These are phyloP conservation scores for Cubamyces lactineus DNA, from an alignment of 768 basidiomycete species.

Conservation along the genomic window DNA sequence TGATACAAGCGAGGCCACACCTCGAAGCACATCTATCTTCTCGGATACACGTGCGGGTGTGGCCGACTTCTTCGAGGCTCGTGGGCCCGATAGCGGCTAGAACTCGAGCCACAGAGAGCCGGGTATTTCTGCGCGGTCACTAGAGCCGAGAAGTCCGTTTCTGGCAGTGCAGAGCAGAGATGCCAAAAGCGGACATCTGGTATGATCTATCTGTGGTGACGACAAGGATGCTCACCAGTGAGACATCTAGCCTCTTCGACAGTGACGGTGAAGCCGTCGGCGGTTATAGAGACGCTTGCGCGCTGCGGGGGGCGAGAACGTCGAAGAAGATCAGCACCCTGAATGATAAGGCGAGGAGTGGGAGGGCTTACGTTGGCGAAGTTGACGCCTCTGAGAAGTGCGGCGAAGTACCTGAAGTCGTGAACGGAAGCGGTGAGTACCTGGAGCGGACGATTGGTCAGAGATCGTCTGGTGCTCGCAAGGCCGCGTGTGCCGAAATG, in stretches of 20 bases:
- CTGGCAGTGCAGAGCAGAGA: background rate
- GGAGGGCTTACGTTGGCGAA: slow-evolving; percentile 68
- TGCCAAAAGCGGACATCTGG: slow-evolving; percentile 10
- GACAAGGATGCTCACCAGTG: slow-evolving; percentile 54
- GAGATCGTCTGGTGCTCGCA: slow-evolving; percentile 15
- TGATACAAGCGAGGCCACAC: background rate
- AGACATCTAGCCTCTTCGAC: slow-evolving; percentile 87
- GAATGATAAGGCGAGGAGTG: slow-evolving; percentile 4
- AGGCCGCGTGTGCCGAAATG: slow-evolving; percentile 19
- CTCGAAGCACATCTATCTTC: slow-evolving; percentile 1
- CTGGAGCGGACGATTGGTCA: slow-evolving; percentile 32
- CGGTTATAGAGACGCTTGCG: slow-evolving; percentile 73
- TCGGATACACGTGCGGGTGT: background rate
- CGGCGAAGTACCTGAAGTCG: slow-evolving; percentile 81
- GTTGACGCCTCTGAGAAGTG: slow-evolving; percentile 80
- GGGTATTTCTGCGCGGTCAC: background rate
- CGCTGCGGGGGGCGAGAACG: slow-evolving; percentile 45
- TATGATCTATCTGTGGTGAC: slow-evolving; percentile 6
- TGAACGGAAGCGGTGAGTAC: slow-evolving; percentile 74
- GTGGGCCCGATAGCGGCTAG: background rate
- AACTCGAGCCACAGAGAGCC: background rate
- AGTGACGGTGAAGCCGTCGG: slow-evolving; percentile 70
- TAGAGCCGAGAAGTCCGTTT: background rate
- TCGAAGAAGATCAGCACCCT: background rate
- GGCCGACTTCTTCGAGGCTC: slow-evolving; percentile 2